phyloP scores from a whole-genome alignment of 768 basidiomycete species.

The Lactarius indigo region DNA sequence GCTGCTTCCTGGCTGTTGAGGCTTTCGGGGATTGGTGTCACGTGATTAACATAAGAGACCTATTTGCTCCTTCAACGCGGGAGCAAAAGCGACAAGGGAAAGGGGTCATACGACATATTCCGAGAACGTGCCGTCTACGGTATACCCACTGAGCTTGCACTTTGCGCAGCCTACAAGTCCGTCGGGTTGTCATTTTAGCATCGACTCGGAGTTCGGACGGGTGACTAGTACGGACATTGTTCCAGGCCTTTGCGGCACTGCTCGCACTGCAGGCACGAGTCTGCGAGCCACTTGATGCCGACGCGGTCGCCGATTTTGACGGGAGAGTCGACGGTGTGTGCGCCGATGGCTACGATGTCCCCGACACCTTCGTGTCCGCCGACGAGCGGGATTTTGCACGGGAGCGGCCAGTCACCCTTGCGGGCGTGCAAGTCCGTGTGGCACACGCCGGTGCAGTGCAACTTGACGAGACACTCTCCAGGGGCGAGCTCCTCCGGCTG shows the following conservation, averaged over 20 bases:
- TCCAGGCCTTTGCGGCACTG: slow-evolving; percentile 74
- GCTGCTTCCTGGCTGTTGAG: slow-evolving; percentile 65
- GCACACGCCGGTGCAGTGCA: slow-evolving; percentile 79
- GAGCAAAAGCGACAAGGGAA: not conserved
- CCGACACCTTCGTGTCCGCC: slow-evolving; percentile 84
- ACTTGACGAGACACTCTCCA: slow-evolving; percentile 72
- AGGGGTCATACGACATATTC: slow-evolving; percentile 47
- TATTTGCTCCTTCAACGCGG: slow-evolving; percentile 21
- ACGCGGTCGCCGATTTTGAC: slow-evolving; percentile 77
- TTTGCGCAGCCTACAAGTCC: slow-evolving; percentile 50
- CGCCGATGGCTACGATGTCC: slow-evolving; percentile 73
- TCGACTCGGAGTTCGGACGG: not conserved
- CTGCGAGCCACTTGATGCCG: slow-evolving; percentile 79
- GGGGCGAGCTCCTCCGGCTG: slow-evolving; percentile 53
- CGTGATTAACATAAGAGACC: slow-evolving; percentile 67
- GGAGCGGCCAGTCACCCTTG: slow-evolving; percentile 76
- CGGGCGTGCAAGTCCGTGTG: slow-evolving; percentile 81
- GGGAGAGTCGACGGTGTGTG: slow-evolving; percentile 51
- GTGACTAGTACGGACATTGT: slow-evolving; percentile 57
- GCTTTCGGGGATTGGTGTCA: slow-evolving; percentile 76
- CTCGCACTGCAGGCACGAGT: slow-evolving; percentile 73
- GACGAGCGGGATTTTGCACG: slow-evolving; percentile 61
- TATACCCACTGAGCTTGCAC: slow-evolving; percentile 64
- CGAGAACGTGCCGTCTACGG: slow-evolving; percentile 72
- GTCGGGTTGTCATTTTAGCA: not conserved